phyloP scores from a whole-genome alignment of 75 land plant species.

The Gnetum montanum region DNA sequence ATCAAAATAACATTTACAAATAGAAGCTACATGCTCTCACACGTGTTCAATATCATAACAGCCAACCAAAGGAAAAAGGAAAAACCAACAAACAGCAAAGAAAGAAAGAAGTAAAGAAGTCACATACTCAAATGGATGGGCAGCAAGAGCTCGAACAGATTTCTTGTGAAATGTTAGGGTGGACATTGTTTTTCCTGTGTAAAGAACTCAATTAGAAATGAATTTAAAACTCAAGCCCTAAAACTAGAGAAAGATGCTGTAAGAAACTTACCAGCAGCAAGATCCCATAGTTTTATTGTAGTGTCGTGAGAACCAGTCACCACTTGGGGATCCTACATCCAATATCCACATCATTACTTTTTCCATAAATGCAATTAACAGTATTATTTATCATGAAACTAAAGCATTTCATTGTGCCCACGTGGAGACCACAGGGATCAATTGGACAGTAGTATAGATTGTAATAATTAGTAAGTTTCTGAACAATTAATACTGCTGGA shows the following conservation, averaged over 20 bases:
- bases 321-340: slow-evolving; percentile 98
- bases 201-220: no score
- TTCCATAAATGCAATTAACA: no score
- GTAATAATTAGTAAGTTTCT: no score
- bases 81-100: neutral
- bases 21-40: neutral
- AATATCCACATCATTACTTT: no score
- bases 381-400: no score
- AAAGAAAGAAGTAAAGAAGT: neutral
- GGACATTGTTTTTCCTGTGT: slow-evolving; percentile 84
- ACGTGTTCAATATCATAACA: neutral
- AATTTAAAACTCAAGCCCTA: slow-evolving; percentile 1
- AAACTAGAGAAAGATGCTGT: neutral
- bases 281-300: slow-evolving; percentile 98
- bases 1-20: neutral
- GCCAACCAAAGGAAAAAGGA: neutral
- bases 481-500: no score
- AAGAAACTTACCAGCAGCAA: slow-evolving; percentile 66
- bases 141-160: slow-evolving; percentile 91
- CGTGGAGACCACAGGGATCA: no score
- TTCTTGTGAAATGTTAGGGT: slow-evolving; percentile 98
- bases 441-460: no score
- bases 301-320: slow-evolving; percentile 98
- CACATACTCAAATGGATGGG: slow-evolving; percentile 94
- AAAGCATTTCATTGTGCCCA: no score